These are phyloP conservation scores for Typha latifolia DNA, from an alignment of 176 grass and related monocot genomes.

Conservation along the genomic window DNA sequence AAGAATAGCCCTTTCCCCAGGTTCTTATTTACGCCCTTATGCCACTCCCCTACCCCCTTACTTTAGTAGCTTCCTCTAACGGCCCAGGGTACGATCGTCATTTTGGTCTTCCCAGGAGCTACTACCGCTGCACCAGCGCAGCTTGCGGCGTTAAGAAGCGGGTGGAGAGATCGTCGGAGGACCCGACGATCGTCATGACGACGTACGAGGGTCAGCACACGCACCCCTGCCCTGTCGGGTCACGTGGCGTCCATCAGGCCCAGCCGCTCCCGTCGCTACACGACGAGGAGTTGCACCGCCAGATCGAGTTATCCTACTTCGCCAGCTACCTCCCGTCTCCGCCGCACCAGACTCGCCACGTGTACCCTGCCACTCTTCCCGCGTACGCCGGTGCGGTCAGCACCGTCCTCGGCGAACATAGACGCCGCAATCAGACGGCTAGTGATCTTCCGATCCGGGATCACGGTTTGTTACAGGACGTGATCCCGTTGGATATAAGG, in stretches of 20 bases:
- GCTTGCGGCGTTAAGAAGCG: slow-evolving; percentile 92
- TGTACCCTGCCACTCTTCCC: background rate
- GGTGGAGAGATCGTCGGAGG: slow-evolving; percentile 70
- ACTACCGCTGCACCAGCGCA: slow-evolving; percentile 83
- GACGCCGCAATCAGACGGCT: too few species aligned
- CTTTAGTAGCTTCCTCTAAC: background rate
- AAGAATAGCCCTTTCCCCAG: slow-evolving; percentile 96
- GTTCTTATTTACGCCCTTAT: slow-evolving; percentile 14
- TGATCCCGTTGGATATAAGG: background rate
- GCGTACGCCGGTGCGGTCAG: background rate
- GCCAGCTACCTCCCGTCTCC: background rate
- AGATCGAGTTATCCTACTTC: background rate
- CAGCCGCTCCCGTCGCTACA: background rate
- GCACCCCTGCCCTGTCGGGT: slow-evolving; percentile 49
- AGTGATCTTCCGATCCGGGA: too few species aligned
- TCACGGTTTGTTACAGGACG: background rate
- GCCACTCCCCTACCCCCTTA: background rate
- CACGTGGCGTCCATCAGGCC: slow-evolving; percentile 14
- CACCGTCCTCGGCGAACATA: too few species aligned
- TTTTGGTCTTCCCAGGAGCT: slow-evolving; percentile 44
- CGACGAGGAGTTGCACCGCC: background rate
- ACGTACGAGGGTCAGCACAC: slow-evolving; percentile 94
- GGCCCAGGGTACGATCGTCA: background rate
- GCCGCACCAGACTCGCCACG: background rate
- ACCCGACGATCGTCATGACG: slow-evolving; percentile 71